Evolutionary conservation across 805 yeast species (phyloP), one percentile per base, ranked within the genome.

Genomic region (Maudiozyma turicensis): DNA sequence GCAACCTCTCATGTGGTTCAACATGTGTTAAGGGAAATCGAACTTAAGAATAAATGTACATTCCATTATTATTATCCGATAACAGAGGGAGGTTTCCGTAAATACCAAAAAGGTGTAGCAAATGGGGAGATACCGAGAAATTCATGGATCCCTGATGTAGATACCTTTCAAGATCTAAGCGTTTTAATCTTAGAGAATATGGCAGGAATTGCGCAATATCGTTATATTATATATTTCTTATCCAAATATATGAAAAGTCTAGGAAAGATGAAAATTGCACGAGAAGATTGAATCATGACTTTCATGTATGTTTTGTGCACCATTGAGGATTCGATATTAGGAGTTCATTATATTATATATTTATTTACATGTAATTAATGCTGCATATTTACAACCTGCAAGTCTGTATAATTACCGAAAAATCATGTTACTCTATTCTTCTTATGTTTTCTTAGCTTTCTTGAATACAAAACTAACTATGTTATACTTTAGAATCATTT

Each of bases 241-340:
- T 78, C 75, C 55, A 71, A 74, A 15, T 80, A 82, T 35, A 54
- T 82, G 53, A 76, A 75, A 55, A 74, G 81, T 51, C 62, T 81
- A 9, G 57, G 72, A 7, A 15, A 33, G 4, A 11, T 44, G 8
- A n/a, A 20, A 7, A 26, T 34, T 9, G 13, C 5, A 8, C 38
- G 8, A 35, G 6, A 15, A 35, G 13, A 8, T 7, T 35, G 13
- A n/a, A 35, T 35, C 3, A 35, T 35, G 14, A 7, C 14, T 8
- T 13, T 7, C 3, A n/a, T 35, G 14, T 35, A 35, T 11, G 9
- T 33, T 6, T 35, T 35, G 14, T 35, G 14, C 14, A 35, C 1
- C 6, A n/a, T n/a, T 3, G 38, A 14, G 3, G n/a, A 35, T 35
- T 32, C 26, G 13, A 32, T 11, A 32, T 13, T 35, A 3, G 15